These are phyloP conservation scores for Fistulinella prunicolor DNA, from an alignment of 768 basidiomycete genomes.

Conservation along the genomic window DNA sequence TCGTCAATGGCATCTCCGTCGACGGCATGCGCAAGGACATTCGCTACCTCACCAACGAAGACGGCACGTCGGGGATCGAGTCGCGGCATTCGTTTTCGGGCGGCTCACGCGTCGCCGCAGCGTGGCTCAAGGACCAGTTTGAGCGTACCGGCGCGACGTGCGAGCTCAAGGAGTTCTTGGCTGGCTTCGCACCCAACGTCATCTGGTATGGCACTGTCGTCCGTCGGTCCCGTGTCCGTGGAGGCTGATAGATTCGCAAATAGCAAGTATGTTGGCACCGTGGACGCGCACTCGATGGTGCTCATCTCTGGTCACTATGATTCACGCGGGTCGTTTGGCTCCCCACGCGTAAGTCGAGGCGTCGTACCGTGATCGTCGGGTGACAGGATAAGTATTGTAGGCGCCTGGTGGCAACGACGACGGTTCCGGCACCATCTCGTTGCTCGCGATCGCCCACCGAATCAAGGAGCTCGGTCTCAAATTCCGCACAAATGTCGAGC, in stretches of 20 bases:
- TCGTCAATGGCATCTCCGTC: slow-evolving; percentile 67
- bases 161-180: slow-evolving; percentile 59
- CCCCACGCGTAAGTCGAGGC: slow-evolving; percentile 40
- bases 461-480: slow-evolving; percentile 63
- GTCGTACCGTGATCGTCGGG: not conserved
- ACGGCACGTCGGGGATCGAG: slow-evolving; percentile 63
- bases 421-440: slow-evolving; percentile 60
- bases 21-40: slow-evolving; percentile 67
- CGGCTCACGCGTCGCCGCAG: slow-evolving; percentile 43
- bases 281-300: slow-evolving; percentile 51
- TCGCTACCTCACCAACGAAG: slow-evolving; percentile 83
- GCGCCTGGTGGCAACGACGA: slow-evolving; percentile 60
- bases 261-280: slow-evolving; percentile 55
- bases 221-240: not conserved
- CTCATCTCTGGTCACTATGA: slow-evolving; percentile 89
- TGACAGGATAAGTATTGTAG: slow-evolving; percentile 10
- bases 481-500: slow-evolving; percentile 75
- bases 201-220: slow-evolving; percentile 59
- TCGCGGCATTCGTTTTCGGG: slow-evolving; percentile 81
- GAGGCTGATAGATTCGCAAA: not conserved
- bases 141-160: slow-evolving; percentile 77
- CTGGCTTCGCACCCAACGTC: slow-evolving; percentile 82
- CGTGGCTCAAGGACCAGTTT: slow-evolving; percentile 58
- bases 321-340: slow-evolving; percentile 86
- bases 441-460: slow-evolving; percentile 78